A percentile compares a stretch with the other conserved stretches of the same genome.
Evolutionary conservation across 1,139 yeast species (phyloP).

Genomic region (Protomyces macrosporus): DNA sequence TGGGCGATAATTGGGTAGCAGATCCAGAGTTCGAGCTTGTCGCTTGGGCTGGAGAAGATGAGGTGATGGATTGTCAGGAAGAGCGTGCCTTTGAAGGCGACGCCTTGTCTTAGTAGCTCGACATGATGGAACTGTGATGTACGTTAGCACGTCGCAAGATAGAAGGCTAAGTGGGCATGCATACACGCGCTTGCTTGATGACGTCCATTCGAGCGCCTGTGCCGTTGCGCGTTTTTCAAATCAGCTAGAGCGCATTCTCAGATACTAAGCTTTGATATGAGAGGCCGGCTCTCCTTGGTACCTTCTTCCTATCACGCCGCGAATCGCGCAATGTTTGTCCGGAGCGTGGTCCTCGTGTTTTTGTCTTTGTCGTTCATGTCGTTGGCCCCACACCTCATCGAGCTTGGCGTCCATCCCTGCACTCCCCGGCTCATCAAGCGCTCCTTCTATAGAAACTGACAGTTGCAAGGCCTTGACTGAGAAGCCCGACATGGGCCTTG

Average conservation of each 20-base stretch:
- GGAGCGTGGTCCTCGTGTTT: too few relatives aligned
- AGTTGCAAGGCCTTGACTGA: not conserved
- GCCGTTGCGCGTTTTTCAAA: not conserved
- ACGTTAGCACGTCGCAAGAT: not conserved
- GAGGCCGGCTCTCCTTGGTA: too few relatives aligned
- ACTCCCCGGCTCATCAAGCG: too few relatives aligned
- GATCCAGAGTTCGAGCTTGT: conserved; percentile 70
- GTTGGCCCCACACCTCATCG: too few relatives aligned
- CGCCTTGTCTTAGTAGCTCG: conserved; percentile 64
- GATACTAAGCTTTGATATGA: too few relatives aligned
- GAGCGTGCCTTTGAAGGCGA: conserved; percentile 58
- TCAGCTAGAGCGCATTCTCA: too few relatives aligned
- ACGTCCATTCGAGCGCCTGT: not conserved
- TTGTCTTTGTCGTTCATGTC: too few relatives aligned
- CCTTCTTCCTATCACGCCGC: too few relatives aligned
- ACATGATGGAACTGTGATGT: conserved; percentile 55
- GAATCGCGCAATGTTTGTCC: too few relatives aligned
- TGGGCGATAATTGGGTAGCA: conserved; percentile 81
- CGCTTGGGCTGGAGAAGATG: conserved; percentile 48
- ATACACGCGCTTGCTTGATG: conserved; percentile 5
- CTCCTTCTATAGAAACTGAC: too few relatives aligned
- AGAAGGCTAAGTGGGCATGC: not conserved
- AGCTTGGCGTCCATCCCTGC: too few relatives aligned
- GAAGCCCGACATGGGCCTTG: conserved; percentile 37
- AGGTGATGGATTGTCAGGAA: conserved; percentile 81